phyloP scores from a whole-genome alignment of 2,329 filamentous ascomycete genomes.

The Trichoderma semiorbis region DNA sequence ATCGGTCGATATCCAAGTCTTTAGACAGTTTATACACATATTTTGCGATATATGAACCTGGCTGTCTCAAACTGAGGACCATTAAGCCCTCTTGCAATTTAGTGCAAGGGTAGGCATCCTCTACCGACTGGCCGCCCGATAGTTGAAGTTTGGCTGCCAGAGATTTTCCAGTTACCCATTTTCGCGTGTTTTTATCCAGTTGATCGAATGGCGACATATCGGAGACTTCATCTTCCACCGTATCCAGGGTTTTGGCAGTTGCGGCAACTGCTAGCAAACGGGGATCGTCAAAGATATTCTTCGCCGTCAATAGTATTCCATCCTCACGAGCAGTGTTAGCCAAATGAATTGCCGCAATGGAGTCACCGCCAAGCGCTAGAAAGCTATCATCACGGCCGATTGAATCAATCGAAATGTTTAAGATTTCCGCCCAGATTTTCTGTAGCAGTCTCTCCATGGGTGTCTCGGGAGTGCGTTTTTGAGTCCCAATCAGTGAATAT shows the following conservation, averaged over 20 bases:
- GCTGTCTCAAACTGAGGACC: slow-evolving; percentile 29
- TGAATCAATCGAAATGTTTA: slow-evolving; percentile 3
- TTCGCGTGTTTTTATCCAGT: neutral
- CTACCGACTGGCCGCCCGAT: neutral
- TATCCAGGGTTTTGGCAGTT: neutral
- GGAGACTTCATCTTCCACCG: neutral
- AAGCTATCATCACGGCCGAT: slow-evolving; percentile 24
- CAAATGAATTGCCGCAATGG: slow-evolving; percentile 25
- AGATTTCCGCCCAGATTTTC: slow-evolving; percentile 21
- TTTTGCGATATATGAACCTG: slow-evolving; percentile 35
- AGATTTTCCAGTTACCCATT: neutral
- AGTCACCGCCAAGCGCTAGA: slow-evolving; percentile 24
- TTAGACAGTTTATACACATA: slow-evolving; percentile 24
- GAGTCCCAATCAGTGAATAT: slow-evolving; percentile 27
- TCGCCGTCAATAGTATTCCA: neutral
- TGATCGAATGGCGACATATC: neutral
- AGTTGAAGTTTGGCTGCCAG: neutral
- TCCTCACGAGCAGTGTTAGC: neutral
- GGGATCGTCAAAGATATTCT: neutral
- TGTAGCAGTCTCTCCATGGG: slow-evolving; percentile 21
- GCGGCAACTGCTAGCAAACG: neutral
- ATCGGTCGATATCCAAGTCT: slow-evolving; percentile 20
- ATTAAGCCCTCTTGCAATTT: slow-evolving; percentile 38
- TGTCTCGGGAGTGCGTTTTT: slow-evolving; percentile 19
- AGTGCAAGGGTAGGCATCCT: slow-evolving; percentile 7